Conservation (phyloP, 768 basidiomycete genomes). For the Lyophyllum atratum region DNA sequence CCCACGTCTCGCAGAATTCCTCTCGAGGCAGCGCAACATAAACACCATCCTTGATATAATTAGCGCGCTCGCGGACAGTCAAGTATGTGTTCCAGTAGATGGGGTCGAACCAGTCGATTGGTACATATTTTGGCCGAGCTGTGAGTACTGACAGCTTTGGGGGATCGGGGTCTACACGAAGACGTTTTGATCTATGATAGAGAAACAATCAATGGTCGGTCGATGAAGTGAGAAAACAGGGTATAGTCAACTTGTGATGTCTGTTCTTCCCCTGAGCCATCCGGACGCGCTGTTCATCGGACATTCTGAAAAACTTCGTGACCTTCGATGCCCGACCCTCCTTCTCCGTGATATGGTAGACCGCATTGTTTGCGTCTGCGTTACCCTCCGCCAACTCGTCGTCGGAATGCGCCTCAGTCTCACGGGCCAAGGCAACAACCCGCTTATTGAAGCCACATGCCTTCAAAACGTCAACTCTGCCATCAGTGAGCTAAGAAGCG, state of each 20-base stretch:
- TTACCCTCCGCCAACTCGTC: slow-evolving; percentile 1
- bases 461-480: slow-evolving; percentile 1
- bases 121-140: slow-evolving; percentile 10
- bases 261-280: slow-evolving; percentile 15
- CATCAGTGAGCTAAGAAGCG: slow-evolving; percentile 9
- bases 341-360: slow-evolving; percentile 9
- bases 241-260: neutral
- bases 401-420: slow-evolving; percentile 11
- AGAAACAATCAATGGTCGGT: neutral
- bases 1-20: slow-evolving; percentile 1
- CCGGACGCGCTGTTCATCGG: neutral
- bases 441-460: slow-evolving; percentile 1
- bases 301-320: slow-evolving; percentile 2
- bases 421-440: slow-evolving; percentile 4
- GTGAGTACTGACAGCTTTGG: slow-evolving; percentile 5
- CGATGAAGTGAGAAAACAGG: neutral
- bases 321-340: slow-evolving; percentile 2
- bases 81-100: slow-evolving; percentile 19
- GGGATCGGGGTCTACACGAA: neutral
- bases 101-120: slow-evolving; percentile 27
- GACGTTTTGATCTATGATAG: neutral
- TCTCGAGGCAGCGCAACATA: slow-evolving; percentile 15
- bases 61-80: slow-evolving; percentile 8
- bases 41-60: slow-evolving; percentile 7
- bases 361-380: neutral